Base-by-base conservation (phyloP, 768 basidiomycete genomes). In the Coprinellus aureogranulatus region DNA sequence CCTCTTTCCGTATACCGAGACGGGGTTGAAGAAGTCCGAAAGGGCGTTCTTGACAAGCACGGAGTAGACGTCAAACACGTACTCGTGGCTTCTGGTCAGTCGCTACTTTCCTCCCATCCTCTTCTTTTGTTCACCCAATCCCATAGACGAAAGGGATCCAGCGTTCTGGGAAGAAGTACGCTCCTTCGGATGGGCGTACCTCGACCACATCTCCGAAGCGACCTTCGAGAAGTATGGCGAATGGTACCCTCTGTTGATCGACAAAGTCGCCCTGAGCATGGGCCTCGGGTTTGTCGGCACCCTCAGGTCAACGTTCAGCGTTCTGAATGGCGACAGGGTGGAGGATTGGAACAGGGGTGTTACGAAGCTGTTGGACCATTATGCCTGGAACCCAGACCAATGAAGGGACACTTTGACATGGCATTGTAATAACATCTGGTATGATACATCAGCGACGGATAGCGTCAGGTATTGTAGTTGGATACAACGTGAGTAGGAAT, bases 401-500 rank as follows among this genome's bases (percentile, higher is more conserved):
- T n/a, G n/a, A n/a, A n/a, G n/a, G n/a, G n/a, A n/a, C n/a, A n/a
- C n/a, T n/a, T n/a, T n/a, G n/a, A n/a, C n/a, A n/a, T n/a, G n/a
- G n/a, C n/a, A n/a, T n/a, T n/a, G n/a, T n/a, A n/a, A n/a, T n/a
- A n/a, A n/a, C n/a, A n/a, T n/a, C n/a, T n/a, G 34, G 41, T 44
- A 44, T 44, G 41, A 44, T 44, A 44, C 41, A 44, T 6, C 14
- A 34, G 34, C 34, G 6, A 34, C 34, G 34, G 14, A n/a, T 44
- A 44, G 41, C 14, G 20, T 16, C 10, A 22, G 20, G 14, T 16
- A 18, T 44, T 55, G 54, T 55, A 55, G 54, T 55, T 55, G 54
- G 54, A 55, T 55, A 55, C 54, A 55, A 55, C n/a, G n/a, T n/a
- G n/a, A n/a, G n/a, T n/a, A n/a, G n/a, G n/a, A 28, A 20, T 55